Evolutionary conservation across 495 filamentous ascomycete species (phyloP).

Genomic region (Aspergillus ostianus): DNA sequence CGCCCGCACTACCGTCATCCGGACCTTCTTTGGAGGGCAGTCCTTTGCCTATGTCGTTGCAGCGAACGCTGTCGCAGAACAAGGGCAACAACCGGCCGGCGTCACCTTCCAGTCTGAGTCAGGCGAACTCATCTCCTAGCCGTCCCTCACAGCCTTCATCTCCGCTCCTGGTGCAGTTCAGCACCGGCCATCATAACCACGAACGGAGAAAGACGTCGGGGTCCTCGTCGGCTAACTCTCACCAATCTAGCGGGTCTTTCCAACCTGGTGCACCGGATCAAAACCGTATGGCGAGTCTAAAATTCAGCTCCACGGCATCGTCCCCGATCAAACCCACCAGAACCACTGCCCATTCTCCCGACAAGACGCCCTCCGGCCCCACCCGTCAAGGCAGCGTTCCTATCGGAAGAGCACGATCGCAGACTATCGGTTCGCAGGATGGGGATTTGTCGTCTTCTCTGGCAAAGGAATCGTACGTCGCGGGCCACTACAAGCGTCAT

Average conservation of each 20-base stretch:
- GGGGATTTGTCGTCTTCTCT: constrained; percentile 55
- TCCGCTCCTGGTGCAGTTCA: constrained; percentile 88
- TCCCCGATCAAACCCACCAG: constrained; percentile 77
- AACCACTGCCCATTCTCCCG: constrained; percentile 51
- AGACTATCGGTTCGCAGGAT: constrained; percentile 94
- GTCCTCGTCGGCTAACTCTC: constrained; percentile 78
- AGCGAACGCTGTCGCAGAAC: constrained; percentile 77
- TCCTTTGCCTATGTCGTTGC: constrained; percentile 77
- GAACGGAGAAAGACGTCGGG: constrained; percentile 80
- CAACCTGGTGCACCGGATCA: constrained; percentile 71
- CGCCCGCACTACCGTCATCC: constrained; percentile 38
- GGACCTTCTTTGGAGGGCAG: constrained; percentile 79
- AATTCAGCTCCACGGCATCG: constrained; percentile 65
- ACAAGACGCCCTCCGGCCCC: constrained; percentile 44
- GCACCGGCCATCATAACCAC: constrained; percentile 68
- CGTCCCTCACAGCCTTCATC: constrained; percentile 91
- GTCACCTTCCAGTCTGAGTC: constrained; percentile 77
- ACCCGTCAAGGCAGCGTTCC: constrained; percentile 46
- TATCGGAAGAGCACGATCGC: constrained; percentile 67
- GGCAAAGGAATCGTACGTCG: constrained; percentile 63
- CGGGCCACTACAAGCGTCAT: constrained; percentile 80
- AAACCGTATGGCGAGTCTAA: constrained; percentile 40
- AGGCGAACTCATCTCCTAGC: constrained; percentile 81
- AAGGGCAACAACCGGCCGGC: constrained; percentile 73
- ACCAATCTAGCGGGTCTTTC: constrained; percentile 69